phyloP scores from a whole-genome alignment of 176 grass and related monocot species.

The Raddia distichophylla region DNA sequence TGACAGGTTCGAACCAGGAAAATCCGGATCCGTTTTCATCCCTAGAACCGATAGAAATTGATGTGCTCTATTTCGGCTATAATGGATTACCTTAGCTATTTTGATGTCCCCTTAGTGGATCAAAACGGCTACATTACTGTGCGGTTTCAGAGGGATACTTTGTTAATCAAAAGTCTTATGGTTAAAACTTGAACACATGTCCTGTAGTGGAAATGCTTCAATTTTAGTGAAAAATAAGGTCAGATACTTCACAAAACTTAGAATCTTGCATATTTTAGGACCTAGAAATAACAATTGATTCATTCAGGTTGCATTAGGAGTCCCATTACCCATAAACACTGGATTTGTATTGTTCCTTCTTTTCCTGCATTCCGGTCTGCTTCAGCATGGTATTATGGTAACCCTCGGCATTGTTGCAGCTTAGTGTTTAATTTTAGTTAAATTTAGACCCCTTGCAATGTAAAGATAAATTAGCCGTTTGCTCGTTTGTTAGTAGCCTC shows the following conservation, averaged over 20 bases:
- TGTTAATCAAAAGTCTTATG: neutral
- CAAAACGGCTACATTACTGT: neutral
- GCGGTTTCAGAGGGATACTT: neutral
- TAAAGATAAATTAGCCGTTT: slow-evolving; percentile 2
- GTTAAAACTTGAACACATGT: neutral
- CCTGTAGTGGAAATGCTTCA: neutral
- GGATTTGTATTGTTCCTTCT: neutral
- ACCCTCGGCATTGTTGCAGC: neutral
- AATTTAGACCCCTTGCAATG: slow-evolving; percentile 6
- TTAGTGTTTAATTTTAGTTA: neutral
- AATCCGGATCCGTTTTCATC: too few species aligned
- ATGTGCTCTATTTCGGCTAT: neutral
- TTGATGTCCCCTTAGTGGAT: slow-evolving; percentile 3
- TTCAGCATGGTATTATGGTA: slow-evolving; percentile 7
- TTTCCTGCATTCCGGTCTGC: neutral
- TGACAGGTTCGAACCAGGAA: too few species aligned
- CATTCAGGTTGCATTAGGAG: neutral
- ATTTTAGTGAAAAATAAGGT: slow-evolving; percentile 16
- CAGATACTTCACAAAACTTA: neutral
- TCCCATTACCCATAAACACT: neutral
- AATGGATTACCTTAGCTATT: neutral
- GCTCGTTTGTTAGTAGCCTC: neutral
- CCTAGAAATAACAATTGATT: too few species aligned
- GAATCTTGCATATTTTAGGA: neutral
- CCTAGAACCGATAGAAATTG: neutral